Percentiles rank a stretch among this genome's conserved stretches.
Evolutionary conservation across 2,329 filamentous ascomycete genomes (phyloP).

Genomic region (Fusarium albidum): DNA sequence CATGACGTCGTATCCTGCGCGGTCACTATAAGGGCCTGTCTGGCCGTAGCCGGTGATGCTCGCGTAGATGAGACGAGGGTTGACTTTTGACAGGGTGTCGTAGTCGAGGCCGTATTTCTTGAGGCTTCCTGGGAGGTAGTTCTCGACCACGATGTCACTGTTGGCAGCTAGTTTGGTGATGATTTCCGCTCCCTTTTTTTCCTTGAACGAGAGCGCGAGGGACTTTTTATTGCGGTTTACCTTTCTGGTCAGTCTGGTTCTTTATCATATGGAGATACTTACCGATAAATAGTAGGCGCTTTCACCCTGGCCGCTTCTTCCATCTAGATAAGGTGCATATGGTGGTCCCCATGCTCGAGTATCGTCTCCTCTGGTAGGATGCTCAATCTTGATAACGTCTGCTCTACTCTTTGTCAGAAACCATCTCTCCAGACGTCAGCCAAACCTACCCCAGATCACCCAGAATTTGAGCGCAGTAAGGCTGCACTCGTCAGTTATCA

Average conservation of each 20-base stretch:
- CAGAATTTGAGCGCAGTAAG: slow-evolving; percentile 95
- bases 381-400: slow-evolving; percentile 96
- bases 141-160: slow-evolving; percentile 93
- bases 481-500: slow-evolving; percentile 57
- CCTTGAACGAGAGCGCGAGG: slow-evolving; percentile 86
- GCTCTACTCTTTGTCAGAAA: slow-evolving; percentile 62
- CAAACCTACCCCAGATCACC: slow-evolving; percentile 85
- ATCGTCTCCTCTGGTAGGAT: slow-evolving; percentile 88
- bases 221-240: slow-evolving; percentile 98
- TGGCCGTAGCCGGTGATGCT: slow-evolving; percentile 97
- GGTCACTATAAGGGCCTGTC: slow-evolving; percentile 83
- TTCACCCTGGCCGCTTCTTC: slow-evolving; percentile 77
- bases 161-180: slow-evolving; percentile 82
- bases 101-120: slow-evolving; percentile 95
- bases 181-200: slow-evolving; percentile 82
- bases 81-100: slow-evolving; percentile 77
- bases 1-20: slow-evolving; percentile 98
- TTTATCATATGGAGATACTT: slow-evolving; percentile 30
- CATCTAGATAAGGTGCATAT: slow-evolving; percentile 78
- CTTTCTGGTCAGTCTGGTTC: slow-evolving; percentile 53
- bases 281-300: slow-evolving; percentile 93
- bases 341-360: slow-evolving; percentile 95
- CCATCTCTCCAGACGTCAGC: not conserved
- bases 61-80: slow-evolving; percentile 87
- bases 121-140: slow-evolving; percentile 90